phyloP scores from a whole-genome alignment of 1,284 basidiomycete species.

The Lentinus polychrous region DNA sequence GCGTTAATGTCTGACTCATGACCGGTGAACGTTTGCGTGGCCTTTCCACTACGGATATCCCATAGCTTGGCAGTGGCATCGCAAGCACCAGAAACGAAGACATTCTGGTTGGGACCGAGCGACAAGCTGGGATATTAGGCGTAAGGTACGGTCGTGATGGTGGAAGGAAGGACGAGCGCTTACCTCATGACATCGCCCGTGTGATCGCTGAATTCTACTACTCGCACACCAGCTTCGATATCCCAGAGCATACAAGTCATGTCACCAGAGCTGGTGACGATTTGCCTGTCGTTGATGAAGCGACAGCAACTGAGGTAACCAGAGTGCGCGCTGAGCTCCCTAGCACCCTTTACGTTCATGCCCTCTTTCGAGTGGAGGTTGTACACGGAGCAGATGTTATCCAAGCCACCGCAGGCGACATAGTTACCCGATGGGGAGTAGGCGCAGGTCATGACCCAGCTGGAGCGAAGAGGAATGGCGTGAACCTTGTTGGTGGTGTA shows the following conservation, averaged over 20 bases:
- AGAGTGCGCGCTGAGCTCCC: conserved; percentile 94
- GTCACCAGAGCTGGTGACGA: conserved; percentile 94
- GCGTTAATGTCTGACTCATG: conserved; percentile 99
- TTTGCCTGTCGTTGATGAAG: conserved; percentile 97
- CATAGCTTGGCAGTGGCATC: conserved; percentile 98
- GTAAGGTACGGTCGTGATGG: conserved; percentile 8
- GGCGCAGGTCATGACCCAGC: conserved; percentile 99
- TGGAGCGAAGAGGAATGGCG: conserved; percentile 93
- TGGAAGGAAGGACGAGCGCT: conserved; percentile 17
- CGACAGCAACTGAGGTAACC: conserved; percentile 98
- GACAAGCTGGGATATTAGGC: conserved; percentile 62
- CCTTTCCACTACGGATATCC: conserved; percentile 96
- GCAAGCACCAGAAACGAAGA: conserved; percentile 97
- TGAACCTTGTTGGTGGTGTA: conserved; percentile 99
- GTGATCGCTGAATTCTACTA: conserved; percentile 97
- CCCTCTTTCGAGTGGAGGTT: conserved; percentile 75
- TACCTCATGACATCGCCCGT: conserved; percentile 99
- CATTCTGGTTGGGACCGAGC: conserved; percentile 88
- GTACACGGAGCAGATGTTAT: conserved; percentile 99
- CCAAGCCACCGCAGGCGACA: conserved; percentile 97
- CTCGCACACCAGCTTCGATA: conserved; percentile 92
- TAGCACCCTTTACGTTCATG: conserved; percentile 71
- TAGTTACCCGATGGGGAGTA: conserved; percentile 96
- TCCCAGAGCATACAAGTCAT: conserved; percentile 99
- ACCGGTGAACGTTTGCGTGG: conserved; percentile 97